Base-by-base conservation (phyloP, 805 yeast species). In the Candida nemodendra region DNA sequence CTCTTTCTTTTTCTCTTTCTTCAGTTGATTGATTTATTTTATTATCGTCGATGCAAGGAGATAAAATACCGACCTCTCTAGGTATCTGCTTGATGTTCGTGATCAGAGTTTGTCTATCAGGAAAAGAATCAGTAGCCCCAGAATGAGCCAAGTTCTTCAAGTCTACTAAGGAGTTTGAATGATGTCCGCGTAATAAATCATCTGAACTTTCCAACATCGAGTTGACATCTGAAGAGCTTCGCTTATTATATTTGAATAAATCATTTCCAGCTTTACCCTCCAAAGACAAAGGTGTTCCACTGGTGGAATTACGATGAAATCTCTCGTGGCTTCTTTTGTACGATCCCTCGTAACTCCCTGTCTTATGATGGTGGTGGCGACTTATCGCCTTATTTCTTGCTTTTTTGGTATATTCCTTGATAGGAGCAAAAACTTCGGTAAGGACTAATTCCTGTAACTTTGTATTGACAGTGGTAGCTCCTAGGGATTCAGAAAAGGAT, bases 401-500 rank as follows among this genome's bases (percentile, higher is more conserved):
- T 17, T 42, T 49, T 22, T 47, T 47, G 1, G 64, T 59, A 34
- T 61, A 63, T 33, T 59, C 60, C 32, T 55, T 58, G 13, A 63
- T 62, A 13, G 80, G 79, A 4, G 79, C 78, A 63, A 85, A 84
- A 0, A 84, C 93, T 54, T 85, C 95, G 22, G 76, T 72, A 17
- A 85, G 57, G 0, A 85, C 86, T 33, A 79, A 62, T 49, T 84
- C 91, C 50, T 83, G 82, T 18, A 85, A 62, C 51, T 79, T 76
- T n/a, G 78, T 70, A 55, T 85, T 85, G 3, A 84, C 79, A 3
- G 76, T 74, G 0, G 95, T 84, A 2, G 87, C 71, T 1, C 84
- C 86, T 51, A 68, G 36, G 4, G 50, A 50, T 19, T 46, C 51
- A 6, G 42, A 30, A 18, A 40, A 28, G 14, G 37, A 31, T 8